These are phyloP conservation scores for Pseudozyma thailandica DNA, from an alignment of 1,284 basidiomycete genomes.

Conservation along the genomic window DNA sequence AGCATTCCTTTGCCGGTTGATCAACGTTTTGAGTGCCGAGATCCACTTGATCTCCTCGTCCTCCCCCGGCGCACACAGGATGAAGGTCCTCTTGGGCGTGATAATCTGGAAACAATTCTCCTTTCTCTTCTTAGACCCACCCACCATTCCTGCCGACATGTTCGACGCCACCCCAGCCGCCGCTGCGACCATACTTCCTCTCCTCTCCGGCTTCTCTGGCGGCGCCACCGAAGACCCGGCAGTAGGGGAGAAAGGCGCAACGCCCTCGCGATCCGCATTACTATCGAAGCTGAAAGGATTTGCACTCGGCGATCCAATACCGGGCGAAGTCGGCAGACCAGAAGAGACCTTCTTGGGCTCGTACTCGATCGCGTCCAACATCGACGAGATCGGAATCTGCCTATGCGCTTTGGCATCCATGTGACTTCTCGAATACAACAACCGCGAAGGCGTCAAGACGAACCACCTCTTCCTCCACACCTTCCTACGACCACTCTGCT, in stretches of 20 bases:
- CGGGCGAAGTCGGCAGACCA: slow-evolving; percentile 50
- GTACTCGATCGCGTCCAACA: slow-evolving; percentile 93
- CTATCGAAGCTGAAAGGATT: slow-evolving; percentile 39
- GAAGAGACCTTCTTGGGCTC: slow-evolving; percentile 62
- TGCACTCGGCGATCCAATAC: slow-evolving; percentile 29
- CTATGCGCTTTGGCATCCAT: slow-evolving; percentile 82
- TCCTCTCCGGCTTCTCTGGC: slow-evolving; percentile 35
- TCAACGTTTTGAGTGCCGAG: slow-evolving; percentile 88
- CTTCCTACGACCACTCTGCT: slow-evolving; percentile 89
- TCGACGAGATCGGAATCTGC: slow-evolving; percentile 82
- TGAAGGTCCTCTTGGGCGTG: slow-evolving; percentile 87
- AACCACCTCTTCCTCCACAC: slow-evolving; percentile 86
- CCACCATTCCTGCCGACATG: slow-evolving; percentile 39
- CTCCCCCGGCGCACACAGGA: slow-evolving; percentile 93
- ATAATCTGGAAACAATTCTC: slow-evolving; percentile 91
- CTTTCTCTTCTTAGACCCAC: slow-evolving; percentile 55
- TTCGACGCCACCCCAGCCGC: slow-evolving; percentile 49
- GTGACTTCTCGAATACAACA: slow-evolving; percentile 69
- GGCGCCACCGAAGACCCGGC: slow-evolving; percentile 3
- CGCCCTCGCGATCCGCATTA: slow-evolving; percentile 15
- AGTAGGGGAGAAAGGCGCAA: slow-evolving; percentile 12
- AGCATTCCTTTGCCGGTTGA: slow-evolving; percentile 70
- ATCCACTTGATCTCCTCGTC: slow-evolving; percentile 99
- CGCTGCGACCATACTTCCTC: slow-evolving; percentile 45
- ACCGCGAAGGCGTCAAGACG: slow-evolving; percentile 65